Base-by-base conservation (phyloP, 2,329 filamentous ascomycete species). In the Diaporthe humulicola region DNA sequence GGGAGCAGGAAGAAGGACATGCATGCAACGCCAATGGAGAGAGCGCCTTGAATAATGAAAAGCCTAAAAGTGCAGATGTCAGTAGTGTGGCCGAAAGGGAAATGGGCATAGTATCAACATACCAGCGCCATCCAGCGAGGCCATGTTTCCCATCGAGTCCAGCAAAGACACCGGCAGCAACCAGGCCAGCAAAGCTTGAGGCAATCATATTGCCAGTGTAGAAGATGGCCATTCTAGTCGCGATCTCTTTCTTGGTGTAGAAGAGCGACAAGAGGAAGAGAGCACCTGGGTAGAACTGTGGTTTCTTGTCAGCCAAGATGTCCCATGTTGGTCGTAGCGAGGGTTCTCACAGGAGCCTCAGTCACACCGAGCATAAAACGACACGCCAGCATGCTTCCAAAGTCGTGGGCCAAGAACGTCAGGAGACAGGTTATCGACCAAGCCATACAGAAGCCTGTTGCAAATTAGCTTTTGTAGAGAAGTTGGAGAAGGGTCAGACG, bases 181-280 rank as follows among this genome's bases (percentile, higher is more conserved):
- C 85, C 22, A 92, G 83, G 0, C 92, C 93, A 0, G 91, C 91
- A 78, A 94, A 94, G 0, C 92, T 92, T 0, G 92, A 92, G 0
- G 90, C 91, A 9, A 94, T 87, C 15, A 94, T 85, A 7, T 90
- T 90, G 0, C 91, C 93, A 0, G 91, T 90, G 73, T 88, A 85
- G 2, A 85, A 85, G 19, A 92, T 86, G 19, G 90, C 90, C 30
- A 91, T 92, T 22, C 91, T 86, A 22, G 92, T 85, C 2, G 88
- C 90, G 0, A 93, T 83, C 78, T 93, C 93, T 78, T 90, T 90
- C 28, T 91, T 87, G 0, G 91, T 93, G 78, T 94, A 94, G 90
- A 91, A 93, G 61, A 83, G 84, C 3, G 83, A 84, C 17, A 92
- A 83, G 74, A 89, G 90, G 82, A 90, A 92, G 17, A 91, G 73